Conservation (phyloP, 78 protist species). For the Neovahlkampfia damariscottae region DNA sequence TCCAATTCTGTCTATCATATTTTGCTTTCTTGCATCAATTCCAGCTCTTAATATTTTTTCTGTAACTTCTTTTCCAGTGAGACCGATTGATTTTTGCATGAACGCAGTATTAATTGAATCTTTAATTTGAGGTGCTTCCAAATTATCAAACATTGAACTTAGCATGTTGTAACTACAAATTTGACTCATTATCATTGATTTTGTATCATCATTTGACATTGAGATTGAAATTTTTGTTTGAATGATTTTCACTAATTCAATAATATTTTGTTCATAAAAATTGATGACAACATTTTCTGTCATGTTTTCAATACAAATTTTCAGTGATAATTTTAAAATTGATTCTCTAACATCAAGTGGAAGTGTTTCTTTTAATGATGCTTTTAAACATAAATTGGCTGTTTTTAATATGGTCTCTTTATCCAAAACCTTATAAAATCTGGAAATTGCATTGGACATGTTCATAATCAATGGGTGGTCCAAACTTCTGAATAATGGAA, state of each 20-base stretch:
- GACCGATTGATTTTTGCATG: too few species aligned
- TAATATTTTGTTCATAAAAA: too few species aligned
- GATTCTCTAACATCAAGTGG: background rate
- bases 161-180: too few species aligned
- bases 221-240: too few species aligned
- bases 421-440: too few species aligned
- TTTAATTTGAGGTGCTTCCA: too few species aligned
- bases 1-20: background rate
- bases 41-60: conserved; percentile 12
- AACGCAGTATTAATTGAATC: too few species aligned
- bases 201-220: too few species aligned
- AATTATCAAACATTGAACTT: too few species aligned
- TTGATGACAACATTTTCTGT: background rate
- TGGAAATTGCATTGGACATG: background rate
- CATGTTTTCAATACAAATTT: background rate
- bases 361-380: background rate
- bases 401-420: too few species aligned
- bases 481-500: background rate
- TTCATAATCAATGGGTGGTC: background rate
- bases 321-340: background rate
- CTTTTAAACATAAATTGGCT: background rate
- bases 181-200: too few species aligned
- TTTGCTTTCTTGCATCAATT: background rate
- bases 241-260: too few species aligned
- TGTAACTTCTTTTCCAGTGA: conserved; percentile 16